Evolutionary conservation across 176 grass and related monocot genomes (phyloP).

Genomic region (Saccharum officinarum): DNA sequence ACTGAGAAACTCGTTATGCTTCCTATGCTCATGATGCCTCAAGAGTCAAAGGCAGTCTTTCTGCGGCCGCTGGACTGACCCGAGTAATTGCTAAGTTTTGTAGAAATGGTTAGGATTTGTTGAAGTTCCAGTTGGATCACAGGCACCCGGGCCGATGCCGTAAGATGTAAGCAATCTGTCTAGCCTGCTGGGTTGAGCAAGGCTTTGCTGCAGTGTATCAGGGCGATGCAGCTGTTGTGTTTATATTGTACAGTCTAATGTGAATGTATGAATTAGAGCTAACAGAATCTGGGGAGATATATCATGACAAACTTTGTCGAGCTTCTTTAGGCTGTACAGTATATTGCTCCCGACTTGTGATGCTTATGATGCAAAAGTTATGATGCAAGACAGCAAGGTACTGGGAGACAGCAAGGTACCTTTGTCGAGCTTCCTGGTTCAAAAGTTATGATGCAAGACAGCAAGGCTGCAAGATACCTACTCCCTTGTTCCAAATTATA

Average conservation of each 20-base stretch:
- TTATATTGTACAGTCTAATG: slow-evolving; percentile 20
- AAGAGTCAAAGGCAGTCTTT: neutral
- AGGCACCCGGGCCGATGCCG: neutral
- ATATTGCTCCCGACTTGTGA: neutral
- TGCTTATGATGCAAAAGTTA: neutral
- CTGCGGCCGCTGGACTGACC: neutral
- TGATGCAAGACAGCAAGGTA: neutral
- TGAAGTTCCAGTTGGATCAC: slow-evolving; percentile 8
- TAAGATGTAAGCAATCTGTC: neutral
- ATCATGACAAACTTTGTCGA: neutral
- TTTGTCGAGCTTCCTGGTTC: too few species aligned
- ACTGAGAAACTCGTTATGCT: neutral
- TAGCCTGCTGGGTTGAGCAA: neutral
- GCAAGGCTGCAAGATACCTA: too few species aligned
- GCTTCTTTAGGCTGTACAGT: neutral
- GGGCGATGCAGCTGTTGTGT: slow-evolving; percentile 5
- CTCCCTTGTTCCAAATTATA: too few species aligned
- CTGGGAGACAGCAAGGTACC: neutral
- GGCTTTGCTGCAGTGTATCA: neutral
- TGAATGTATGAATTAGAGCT: slow-evolving; percentile 14
- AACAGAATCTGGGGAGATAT: neutral
- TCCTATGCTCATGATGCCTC: neutral
- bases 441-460: too few species aligned
- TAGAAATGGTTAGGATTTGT: slow-evolving; percentile 28
- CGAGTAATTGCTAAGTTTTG: slow-evolving; percentile 24